Evolutionary conservation across 2,329 filamentous ascomycete genomes (phyloP).

Genomic region (Metarhizium humberi): DNA sequence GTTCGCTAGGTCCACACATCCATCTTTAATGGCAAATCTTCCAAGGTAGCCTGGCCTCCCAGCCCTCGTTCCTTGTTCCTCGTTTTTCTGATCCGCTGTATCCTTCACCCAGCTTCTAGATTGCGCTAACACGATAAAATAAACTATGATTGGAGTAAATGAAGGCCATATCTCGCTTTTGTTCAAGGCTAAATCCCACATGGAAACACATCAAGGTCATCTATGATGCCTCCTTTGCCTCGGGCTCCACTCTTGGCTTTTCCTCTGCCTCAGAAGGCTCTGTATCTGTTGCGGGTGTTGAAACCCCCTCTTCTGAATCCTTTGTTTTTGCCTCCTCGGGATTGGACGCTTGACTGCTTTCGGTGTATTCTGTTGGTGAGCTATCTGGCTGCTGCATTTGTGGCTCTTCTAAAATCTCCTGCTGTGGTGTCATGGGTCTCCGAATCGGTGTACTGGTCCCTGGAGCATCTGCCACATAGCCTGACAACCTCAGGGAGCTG

Average conservation of each 20-base stretch:
- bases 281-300: not conserved
- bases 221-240: not conserved
- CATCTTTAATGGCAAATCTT: not conserved
- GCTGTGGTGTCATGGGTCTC: conserved; percentile 21
- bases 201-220: not conserved
- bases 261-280: not conserved
- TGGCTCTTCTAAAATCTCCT: conserved; percentile 14
- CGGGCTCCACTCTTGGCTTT: not conserved
- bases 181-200: not conserved
- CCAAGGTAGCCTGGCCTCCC: not conserved
- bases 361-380: not conserved
- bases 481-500: conserved; percentile 21
- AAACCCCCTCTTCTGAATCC: not conserved
- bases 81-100: not conserved
- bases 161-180: not conserved
- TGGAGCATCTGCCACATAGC: conserved; percentile 12
- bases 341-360: not conserved
- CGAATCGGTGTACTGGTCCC: conserved; percentile 9
- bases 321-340: not conserved
- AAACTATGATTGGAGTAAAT: not conserved
- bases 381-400: not conserved
- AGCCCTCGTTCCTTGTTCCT: not conserved
- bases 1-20: not conserved
- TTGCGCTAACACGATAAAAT: not conserved
- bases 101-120: not conserved